These are phyloP conservation scores for Gonium pectorale DNA, from an alignment of 139 green algal species.

Conservation along the genomic window DNA sequence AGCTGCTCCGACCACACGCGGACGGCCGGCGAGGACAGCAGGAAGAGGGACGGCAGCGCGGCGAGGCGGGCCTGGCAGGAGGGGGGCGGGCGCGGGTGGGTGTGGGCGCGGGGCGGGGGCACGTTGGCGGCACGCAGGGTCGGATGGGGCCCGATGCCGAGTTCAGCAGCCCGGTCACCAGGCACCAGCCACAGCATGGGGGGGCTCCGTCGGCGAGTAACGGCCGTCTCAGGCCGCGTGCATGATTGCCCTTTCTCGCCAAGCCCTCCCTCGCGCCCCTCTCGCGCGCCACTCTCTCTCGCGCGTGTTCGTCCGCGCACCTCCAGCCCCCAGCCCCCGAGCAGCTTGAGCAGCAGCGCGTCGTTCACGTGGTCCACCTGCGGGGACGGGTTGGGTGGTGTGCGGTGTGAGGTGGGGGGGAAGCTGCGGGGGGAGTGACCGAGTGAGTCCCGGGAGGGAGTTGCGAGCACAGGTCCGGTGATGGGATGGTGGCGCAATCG, in stretches of 20 bases:
- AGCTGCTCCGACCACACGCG: slow-evolving; percentile 26
- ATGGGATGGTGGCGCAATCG: neutral
- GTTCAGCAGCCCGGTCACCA: too few species aligned
- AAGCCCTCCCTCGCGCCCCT: too few species aligned
- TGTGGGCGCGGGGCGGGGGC: neutral
- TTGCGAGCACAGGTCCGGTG: neutral
- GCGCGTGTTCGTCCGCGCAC: neutral
- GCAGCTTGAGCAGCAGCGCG: slow-evolving; percentile 42
- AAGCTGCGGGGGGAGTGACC: neutral
- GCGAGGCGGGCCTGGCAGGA: slow-evolving; percentile 16
- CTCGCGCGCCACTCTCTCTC: too few species aligned
- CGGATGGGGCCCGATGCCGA: too few species aligned
- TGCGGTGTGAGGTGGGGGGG: neutral
- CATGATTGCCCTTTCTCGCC: too few species aligned
- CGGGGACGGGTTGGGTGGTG: neutral
- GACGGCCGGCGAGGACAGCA: slow-evolving; percentile 23
- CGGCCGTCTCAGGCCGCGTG: too few species aligned
- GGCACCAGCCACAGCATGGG: too few species aligned
- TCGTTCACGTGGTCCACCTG: slow-evolving; percentile 42
- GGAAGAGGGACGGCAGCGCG: slow-evolving; percentile 31
- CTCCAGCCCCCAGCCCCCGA: slow-evolving; percentile 41
- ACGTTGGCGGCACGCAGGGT: too few species aligned
- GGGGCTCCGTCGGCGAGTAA: too few species aligned
- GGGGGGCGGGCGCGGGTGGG: neutral
- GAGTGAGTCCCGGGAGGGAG: neutral